These are phyloP conservation scores for Raffaelea deltoideospora DNA, from an alignment of 2,329 filamentous ascomycete species.

Conservation along the genomic window DNA sequence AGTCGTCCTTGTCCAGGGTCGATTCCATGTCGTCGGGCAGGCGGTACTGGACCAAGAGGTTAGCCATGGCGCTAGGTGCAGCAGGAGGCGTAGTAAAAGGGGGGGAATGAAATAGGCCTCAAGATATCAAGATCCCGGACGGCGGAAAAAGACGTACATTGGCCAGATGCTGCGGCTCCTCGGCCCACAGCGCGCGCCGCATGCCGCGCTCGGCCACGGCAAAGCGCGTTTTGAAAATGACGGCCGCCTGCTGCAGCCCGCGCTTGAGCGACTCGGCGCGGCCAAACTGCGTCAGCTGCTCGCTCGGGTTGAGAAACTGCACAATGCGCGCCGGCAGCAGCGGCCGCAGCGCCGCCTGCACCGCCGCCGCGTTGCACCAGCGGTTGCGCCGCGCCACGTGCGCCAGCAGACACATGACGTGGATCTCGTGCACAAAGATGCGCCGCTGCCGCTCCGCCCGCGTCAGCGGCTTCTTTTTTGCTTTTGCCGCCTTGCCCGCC, in stretches of 20 bases:
- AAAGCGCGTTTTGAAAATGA: constrained; percentile 56
- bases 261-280: constrained; percentile 63
- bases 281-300: constrained; percentile 54
- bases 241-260: constrained; percentile 55
- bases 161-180: constrained; percentile 44
- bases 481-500: constrained; percentile 6
- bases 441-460: constrained; percentile 41
- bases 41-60: constrained; percentile 28
- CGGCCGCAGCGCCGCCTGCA: constrained; percentile 50
- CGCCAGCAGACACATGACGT: constrained; percentile 68
- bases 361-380: constrained; percentile 69
- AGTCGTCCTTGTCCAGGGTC: constrained; percentile 56
- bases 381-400: constrained; percentile 66
- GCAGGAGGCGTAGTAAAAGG: no score
- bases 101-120: background rate
- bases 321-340: constrained; percentile 52
- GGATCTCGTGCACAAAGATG: constrained; percentile 69
- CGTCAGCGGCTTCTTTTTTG: constrained; percentile 32
- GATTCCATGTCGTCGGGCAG: constrained; percentile 50
- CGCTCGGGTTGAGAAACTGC: constrained; percentile 52
- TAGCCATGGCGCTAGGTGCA: no score
- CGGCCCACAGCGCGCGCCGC: constrained; percentile 59
- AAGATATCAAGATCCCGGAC: background rate
- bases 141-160: constrained; percentile 25
- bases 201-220: constrained; percentile 56